These are phyloP conservation scores for Nothopassalora personata DNA, from an alignment of 2,329 filamentous ascomycete genomes.

Conservation along the genomic window DNA sequence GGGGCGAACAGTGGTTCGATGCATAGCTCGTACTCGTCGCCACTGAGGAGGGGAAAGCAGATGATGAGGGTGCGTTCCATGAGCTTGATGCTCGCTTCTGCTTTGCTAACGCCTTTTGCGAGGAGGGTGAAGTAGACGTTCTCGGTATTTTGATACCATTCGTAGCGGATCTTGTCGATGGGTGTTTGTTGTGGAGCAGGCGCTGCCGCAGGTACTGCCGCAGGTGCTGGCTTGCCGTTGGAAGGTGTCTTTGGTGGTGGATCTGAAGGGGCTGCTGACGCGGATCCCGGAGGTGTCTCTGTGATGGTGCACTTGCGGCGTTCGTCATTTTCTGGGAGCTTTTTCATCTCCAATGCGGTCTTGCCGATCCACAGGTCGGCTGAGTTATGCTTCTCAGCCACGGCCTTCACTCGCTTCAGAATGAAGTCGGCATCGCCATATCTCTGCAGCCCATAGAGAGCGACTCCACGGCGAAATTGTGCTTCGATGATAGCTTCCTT, in stretches of 20 bases:
- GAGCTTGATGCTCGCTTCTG: conserved; percentile 50
- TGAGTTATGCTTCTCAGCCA: conserved; percentile 49
- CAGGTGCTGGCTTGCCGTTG: conserved; percentile 6
- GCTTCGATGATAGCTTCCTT: conserved; percentile 73
- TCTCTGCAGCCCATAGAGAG: conserved; percentile 62
- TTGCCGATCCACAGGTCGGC: conserved; percentile 57
- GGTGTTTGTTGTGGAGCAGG: conserved; percentile 36
- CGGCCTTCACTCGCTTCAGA: conserved; percentile 53
- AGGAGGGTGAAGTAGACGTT: conserved; percentile 60
- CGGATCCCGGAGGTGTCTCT: conserved; percentile 47
- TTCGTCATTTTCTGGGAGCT: conserved; percentile 47
- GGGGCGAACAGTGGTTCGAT: conserved; percentile 62
- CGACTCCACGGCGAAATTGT: conserved; percentile 73
- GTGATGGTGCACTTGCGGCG: conserved; percentile 40
- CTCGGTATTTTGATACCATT: conserved; percentile 63
- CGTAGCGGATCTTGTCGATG: conserved; percentile 58
- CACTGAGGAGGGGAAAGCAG: conserved; percentile 52
- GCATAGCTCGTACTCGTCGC: conserved; percentile 55
- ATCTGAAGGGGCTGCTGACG: not conserved
- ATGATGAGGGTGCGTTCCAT: conserved; percentile 46
- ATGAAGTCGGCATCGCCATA: conserved; percentile 72
- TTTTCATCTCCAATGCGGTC: conserved; percentile 47
- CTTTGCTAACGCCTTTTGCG: conserved; percentile 58
- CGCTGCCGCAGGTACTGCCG: conserved; percentile 2
- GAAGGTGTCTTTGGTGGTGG: not conserved